A percentile compares a stretch with the other conserved stretches of the same genome.
Conservation (phyloP, 164 flowering plant species). For the Cinnamomum micranthum region DNA sequence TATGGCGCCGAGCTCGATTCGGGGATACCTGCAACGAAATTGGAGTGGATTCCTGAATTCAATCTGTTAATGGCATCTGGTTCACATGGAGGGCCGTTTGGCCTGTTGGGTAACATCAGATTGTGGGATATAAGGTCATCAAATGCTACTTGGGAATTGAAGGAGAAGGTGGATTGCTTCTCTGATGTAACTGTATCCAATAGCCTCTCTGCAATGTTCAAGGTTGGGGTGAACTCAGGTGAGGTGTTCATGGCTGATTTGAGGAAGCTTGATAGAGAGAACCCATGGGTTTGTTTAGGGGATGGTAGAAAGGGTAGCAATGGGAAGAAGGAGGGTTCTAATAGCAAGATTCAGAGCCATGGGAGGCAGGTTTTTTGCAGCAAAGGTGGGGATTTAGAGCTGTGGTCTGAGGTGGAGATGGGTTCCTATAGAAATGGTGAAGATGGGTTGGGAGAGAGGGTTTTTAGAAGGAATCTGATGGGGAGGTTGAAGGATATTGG, state of each 20-base stretch:
- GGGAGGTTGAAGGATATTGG: conserved; percentile 64
- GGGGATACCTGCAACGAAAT: conserved; percentile 74
- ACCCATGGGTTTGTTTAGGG: conserved; percentile 71
- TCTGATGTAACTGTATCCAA: conserved; percentile 71
- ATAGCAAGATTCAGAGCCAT: conserved; percentile 65
- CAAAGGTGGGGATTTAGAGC: conserved; percentile 65
- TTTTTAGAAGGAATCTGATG: conserved; percentile 69
- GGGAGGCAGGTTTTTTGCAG: conserved; percentile 78
- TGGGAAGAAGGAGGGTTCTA: conserved; percentile 78
- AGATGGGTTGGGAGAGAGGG: conserved; percentile 43
- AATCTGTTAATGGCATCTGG: conserved; percentile 79
- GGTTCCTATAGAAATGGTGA: conserved; percentile 23
- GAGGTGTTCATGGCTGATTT: conserved; percentile 68
- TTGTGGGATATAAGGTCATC: conserved; percentile 82
- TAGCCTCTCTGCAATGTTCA: conserved; percentile 47
- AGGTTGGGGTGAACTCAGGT: conserved; percentile 84
- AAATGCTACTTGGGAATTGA: conserved; percentile 53
- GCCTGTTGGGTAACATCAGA: conserved; percentile 62
- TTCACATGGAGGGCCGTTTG: conserved; percentile 82
- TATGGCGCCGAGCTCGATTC: conserved; percentile 75
- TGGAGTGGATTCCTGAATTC: conserved; percentile 60
- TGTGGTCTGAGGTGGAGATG: conserved; percentile 84
- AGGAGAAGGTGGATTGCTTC: conserved; percentile 77
- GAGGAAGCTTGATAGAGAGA: conserved; percentile 48
- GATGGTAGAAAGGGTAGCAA: conserved; percentile 36